These are phyloP conservation scores for Chlamydomonas reinhardtii DNA, from an alignment of 163 green algal genomes.

Conservation along the genomic window DNA sequence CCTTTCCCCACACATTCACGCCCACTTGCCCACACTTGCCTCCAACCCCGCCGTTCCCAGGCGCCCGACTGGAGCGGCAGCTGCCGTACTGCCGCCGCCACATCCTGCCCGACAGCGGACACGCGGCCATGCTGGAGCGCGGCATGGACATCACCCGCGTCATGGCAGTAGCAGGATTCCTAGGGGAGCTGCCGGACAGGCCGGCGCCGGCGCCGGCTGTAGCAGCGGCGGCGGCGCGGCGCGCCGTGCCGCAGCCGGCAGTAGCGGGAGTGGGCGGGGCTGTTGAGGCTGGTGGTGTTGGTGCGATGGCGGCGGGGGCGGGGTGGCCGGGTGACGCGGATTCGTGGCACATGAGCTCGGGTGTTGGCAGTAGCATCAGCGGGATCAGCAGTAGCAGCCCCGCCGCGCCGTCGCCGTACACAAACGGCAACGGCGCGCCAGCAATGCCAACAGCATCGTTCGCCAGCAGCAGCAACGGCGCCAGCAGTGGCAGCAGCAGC, in stretches of 20 bases:
- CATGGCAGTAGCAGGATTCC: slow-evolving; percentile 60
- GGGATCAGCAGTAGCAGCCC: too few species aligned
- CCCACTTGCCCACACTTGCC: too few species aligned
- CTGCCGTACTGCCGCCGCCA: slow-evolving; percentile 64
- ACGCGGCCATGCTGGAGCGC: slow-evolving; percentile 78
- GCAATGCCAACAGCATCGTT: too few species aligned
- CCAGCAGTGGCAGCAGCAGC: not conserved
- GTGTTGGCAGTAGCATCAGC: too few species aligned
- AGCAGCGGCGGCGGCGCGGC: too few species aligned
- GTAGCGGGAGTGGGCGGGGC: not conserved
- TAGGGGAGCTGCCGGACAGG: not conserved
- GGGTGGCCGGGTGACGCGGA: too few species aligned
- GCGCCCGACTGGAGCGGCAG: slow-evolving; percentile 65
- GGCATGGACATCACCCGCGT: slow-evolving; percentile 64
- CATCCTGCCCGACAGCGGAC: slow-evolving; percentile 74
- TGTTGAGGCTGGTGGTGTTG: not conserved
- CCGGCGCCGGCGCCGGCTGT: too few species aligned
- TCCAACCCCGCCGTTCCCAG: too few species aligned
- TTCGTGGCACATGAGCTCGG: too few species aligned
- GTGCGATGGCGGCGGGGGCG: too few species aligned
- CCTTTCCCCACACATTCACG: too few species aligned
- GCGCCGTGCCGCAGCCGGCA: not conserved
- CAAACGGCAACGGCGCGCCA: not conserved
- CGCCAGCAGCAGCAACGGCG: not conserved
- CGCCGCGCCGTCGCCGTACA: not conserved